Base-by-base conservation (phyloP, 2,329 filamentous ascomycete genomes). In the Chalara sp. region DNA sequence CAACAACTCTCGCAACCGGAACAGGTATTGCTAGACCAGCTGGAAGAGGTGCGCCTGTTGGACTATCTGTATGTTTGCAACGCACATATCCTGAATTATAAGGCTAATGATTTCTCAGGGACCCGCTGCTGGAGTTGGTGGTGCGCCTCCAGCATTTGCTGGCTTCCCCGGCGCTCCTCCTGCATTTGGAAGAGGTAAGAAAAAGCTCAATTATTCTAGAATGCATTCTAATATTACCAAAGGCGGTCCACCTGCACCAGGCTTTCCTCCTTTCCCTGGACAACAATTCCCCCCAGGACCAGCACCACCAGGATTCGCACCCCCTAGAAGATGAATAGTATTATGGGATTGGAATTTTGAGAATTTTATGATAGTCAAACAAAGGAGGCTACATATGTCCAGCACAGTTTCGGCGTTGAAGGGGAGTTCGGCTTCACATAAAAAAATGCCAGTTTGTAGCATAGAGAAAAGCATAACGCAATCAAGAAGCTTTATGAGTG, bases 11-110 rank as follows among this genome's bases (percentile, higher is more conserved):
- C 60, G 78, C 85, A 55, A 81, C 89, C 60, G 93, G 93, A 46
- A 88, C 91, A 56, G 93, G 93, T 63, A 89, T 97, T 59, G 86
- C 89, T 58, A 86, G 90, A 67, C 90, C 93, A 61, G 91, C 91
- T 63, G 93, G 93, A 61, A 82, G 93, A 70, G 93, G 93, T 74
- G 79, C 55, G 37, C 85, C 89, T 32, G 80, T 92, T 62, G 90
- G 91, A 49, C 77, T 97, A 57, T 89, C 89, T 62, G 91, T 82
- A 72, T 58, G 67, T 35, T 13, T 41, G 12, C 12, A 28, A n/a
- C 21, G 29, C n/a, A 11, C 8, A 12, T 45, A 32, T 21, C 49
- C n/a, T 55, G 39, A 47, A 50, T 62, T 66, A 28, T 59, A 50
- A 30, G 53, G 37, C 59, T 65, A 61, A 63, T 53, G 44, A n/a